A percentile compares a stretch with the other conserved stretches of the same genome.
Evolutionary conservation across 257 asterid species (phyloP).

Genomic region (Lantana camara): DNA sequence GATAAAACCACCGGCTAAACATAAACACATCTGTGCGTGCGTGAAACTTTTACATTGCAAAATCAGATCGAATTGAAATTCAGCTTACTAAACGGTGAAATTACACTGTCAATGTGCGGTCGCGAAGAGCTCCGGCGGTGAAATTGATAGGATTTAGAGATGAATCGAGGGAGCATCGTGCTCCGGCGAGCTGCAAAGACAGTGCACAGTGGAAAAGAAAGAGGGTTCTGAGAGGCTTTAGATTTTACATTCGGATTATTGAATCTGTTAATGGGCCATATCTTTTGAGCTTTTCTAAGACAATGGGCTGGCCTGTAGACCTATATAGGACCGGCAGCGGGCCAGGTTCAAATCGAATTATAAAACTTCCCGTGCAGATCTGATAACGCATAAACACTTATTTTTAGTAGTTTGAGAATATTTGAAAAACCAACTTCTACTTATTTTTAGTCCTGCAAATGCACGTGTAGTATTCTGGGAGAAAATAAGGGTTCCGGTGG

Average conservation of each 20-base stretch:
- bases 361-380: too few species aligned
- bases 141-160: conserved; percentile 58
- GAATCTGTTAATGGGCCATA: neutral
- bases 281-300: too few species aligned
- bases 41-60: too few species aligned
- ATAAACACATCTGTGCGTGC: neutral
- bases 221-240: conserved; percentile 44
- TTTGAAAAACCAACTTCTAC: too few species aligned
- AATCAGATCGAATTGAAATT: conserved; percentile 2
- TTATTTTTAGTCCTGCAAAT: too few species aligned
- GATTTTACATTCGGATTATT: neutral
- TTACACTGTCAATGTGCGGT: conserved; percentile 28
- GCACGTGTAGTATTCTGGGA: too few species aligned
- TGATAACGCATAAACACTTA: too few species aligned
- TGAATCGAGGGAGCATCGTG: conserved; percentile 77
- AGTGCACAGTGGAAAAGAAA: conserved; percentile 4
- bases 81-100: conserved; percentile 23
- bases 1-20: neutral
- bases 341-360: too few species aligned
- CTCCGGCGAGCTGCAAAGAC: conserved; percentile 29
- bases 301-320: too few species aligned
- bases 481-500: too few species aligned
- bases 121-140: conserved; percentile 47
- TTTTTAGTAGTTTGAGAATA: too few species aligned
- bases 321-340: neutral